These are phyloP conservation scores for Hypomyces rosellus DNA, from an alignment of 2,329 filamentous ascomycete genomes.

Conservation along the genomic window DNA sequence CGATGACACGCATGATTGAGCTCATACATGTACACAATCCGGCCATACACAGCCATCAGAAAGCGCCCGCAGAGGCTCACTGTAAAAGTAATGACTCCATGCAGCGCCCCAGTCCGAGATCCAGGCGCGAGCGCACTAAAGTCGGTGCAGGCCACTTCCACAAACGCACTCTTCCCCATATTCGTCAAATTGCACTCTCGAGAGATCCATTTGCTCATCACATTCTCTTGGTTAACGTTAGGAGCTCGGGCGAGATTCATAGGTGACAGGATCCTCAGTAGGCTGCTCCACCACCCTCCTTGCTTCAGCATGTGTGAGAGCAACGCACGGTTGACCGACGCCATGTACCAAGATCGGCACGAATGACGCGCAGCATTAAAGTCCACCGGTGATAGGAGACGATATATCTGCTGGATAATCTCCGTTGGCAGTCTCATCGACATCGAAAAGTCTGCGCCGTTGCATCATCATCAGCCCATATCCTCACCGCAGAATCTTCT, in stretches of 20 bases:
- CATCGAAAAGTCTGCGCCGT: conserved; percentile 9
- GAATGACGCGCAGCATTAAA: conserved; percentile 56
- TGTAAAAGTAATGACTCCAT: conserved; percentile 34
- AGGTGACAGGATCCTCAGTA: conserved; percentile 21
- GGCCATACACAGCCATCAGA: conserved; percentile 47
- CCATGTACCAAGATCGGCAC: conserved; percentile 54
- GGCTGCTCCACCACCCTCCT: conserved; percentile 46
- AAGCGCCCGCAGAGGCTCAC: conserved; percentile 54
- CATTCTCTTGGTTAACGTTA: conserved; percentile 22
- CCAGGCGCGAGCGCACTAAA: conserved; percentile 28
- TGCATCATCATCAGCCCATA: neutral
- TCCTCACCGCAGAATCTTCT: neutral
- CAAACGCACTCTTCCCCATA: conserved; percentile 21
- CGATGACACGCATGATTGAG: conserved; percentile 30
- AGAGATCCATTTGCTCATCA: conserved; percentile 36
- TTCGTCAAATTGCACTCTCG: conserved; percentile 30
- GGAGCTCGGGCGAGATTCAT: conserved; percentile 13
- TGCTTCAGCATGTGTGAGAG: conserved; percentile 47
- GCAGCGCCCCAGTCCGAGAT: conserved; percentile 18
- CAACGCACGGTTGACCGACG: conserved; percentile 45
- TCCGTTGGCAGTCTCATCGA: conserved; percentile 29
- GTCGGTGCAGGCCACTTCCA: conserved; percentile 27
- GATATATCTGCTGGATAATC: conserved; percentile 31
- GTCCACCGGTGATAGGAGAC: conserved; percentile 27
- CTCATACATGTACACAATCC: conserved; percentile 51